phyloP scores from a whole-genome alignment of 768 basidiomycete genomes.

The Hortiboletus campestris region DNA sequence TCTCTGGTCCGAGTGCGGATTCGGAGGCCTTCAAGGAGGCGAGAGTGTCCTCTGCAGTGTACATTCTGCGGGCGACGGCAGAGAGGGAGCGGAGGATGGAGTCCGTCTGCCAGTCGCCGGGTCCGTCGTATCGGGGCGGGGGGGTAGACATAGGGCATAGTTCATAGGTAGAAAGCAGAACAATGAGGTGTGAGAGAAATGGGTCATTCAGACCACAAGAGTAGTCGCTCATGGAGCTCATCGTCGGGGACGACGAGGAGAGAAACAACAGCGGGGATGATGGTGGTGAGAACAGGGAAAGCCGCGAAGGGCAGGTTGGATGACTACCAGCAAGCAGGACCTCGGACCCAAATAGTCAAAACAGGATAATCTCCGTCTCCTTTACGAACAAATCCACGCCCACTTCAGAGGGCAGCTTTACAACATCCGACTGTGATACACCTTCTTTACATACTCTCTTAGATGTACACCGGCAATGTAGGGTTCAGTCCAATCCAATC shows the following conservation, averaged over 20 bases:
- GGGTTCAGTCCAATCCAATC: slow-evolving; percentile 78
- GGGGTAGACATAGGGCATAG: slow-evolving; percentile 51
- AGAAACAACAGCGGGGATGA: background rate
- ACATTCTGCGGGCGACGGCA: slow-evolving; percentile 52
- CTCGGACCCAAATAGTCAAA: slow-evolving; percentile 5
- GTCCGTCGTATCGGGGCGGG: slow-evolving; percentile 54
- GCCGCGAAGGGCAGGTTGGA: background rate
- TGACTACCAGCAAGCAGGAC: slow-evolving; percentile 5
- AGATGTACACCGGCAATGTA: slow-evolving; percentile 78
- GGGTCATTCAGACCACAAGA: slow-evolving; percentile 28
- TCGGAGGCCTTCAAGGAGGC: slow-evolving; percentile 39
- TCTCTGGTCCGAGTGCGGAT: slow-evolving; percentile 36
- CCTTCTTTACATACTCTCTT: slow-evolving; percentile 6
- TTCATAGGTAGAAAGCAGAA: slow-evolving; percentile 58
- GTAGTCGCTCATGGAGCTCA: slow-evolving; percentile 32
- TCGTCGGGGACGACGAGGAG: slow-evolving; percentile 28
- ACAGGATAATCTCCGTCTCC: slow-evolving; percentile 20
- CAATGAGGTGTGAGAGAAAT: slow-evolving; percentile 55
- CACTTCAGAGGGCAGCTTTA: background rate
- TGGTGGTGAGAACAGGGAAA: slow-evolving; percentile 4
- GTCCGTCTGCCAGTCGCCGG: slow-evolving; percentile 57
- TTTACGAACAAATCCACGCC: background rate
- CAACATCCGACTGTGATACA: background rate
- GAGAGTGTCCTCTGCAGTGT: slow-evolving; percentile 50
- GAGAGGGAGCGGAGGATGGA: slow-evolving; percentile 52